phyloP scores from a whole-genome alignment of 495 filamentous ascomycete genomes.

The Aspergillus incahuasiensis region DNA sequence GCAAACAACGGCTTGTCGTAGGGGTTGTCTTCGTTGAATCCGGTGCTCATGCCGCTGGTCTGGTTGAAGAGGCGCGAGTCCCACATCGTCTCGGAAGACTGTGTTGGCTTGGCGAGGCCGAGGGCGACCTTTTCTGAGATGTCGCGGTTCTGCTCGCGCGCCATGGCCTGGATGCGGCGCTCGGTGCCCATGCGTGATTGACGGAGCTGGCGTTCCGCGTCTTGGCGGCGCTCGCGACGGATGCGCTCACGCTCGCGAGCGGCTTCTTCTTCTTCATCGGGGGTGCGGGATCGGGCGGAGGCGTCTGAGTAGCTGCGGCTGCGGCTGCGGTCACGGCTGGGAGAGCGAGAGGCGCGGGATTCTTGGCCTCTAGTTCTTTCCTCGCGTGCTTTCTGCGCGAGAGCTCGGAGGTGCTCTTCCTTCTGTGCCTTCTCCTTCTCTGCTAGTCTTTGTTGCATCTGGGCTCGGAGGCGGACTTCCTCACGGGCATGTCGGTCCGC shows the following conservation, averaged over 20 bases:
- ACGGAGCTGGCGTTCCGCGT: constrained; percentile 82
- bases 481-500: constrained; percentile 93
- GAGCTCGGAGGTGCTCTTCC: constrained; percentile 83
- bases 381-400: constrained; percentile 89
- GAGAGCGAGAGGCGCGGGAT: constrained; percentile 24
- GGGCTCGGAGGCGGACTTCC: constrained; percentile 84
- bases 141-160: constrained; percentile 92
- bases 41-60: constrained; percentile 77
- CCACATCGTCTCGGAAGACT: constrained; percentile 88
- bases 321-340: constrained; percentile 44
- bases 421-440: constrained; percentile 95
- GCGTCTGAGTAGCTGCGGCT: constrained; percentile 54
- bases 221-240: constrained; percentile 71
- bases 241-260: constrained; percentile 68
- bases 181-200: constrained; percentile 96
- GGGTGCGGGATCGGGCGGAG: constrained; percentile 50
- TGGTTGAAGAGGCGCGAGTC: constrained; percentile 96
- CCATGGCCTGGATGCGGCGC: constrained; percentile 81
- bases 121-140: constrained; percentile 97
- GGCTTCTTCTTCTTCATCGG: constrained; percentile 62
- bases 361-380: constrained; percentile 57
- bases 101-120: constrained; percentile 90
- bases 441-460: constrained; percentile 94
- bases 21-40: constrained; percentile 95
- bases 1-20: constrained; percentile 98